Base-by-base conservation (phyloP, 257 asterid species). In the Plantago major region DNA sequence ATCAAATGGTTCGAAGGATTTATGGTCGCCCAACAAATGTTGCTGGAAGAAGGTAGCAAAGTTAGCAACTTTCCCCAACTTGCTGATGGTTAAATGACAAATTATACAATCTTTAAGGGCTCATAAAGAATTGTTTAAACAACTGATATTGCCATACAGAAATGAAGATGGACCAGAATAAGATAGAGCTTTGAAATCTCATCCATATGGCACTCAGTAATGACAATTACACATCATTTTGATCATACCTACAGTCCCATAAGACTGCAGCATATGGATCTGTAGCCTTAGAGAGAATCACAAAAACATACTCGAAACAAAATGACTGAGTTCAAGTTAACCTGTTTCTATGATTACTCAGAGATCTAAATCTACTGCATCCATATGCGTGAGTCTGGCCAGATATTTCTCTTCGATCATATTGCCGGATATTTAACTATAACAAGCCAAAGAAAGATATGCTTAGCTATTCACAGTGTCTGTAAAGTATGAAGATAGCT, bases 321-420 rank as follows among this genome's bases (percentile, higher is more conserved):
- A 70, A 8, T 49, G 48, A 1, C 11, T 17, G 33, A n/a, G 46
- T 15, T 51, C 63, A 62, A 64, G 58, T 11, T 67, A 48, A 87
- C 88, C 88, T 80, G 48, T 71, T 54, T n/a, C 65, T 46, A 67
- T 40, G 71, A 65, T 57, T 67, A 68, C 46, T 58, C 60, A 17
- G 50, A 64, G 59, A 42, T 15, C 47, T 74, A 67, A 43, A 76
- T 42, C 10, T 57, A 13, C 70, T 37, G 72, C 55, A 54, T 18
- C 52, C 69, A 48, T 42, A 54, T 61, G 81, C 79, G 74, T 60
- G 55, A n/a, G 76, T 52, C 76, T 81, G 90, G 58, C 96, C 95
- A 74, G 94, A 85, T 71, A 90, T 67, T 48, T 79, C 74, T 65
- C 76, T 87, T 65, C 91, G 82, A 46, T 82, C 88, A 68, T 83